Evolutionary conservation across 805 yeast genomes (phyloP), one percentile per base, ranked within the genome.

Genomic region (Ogataea philodendri): DNA sequence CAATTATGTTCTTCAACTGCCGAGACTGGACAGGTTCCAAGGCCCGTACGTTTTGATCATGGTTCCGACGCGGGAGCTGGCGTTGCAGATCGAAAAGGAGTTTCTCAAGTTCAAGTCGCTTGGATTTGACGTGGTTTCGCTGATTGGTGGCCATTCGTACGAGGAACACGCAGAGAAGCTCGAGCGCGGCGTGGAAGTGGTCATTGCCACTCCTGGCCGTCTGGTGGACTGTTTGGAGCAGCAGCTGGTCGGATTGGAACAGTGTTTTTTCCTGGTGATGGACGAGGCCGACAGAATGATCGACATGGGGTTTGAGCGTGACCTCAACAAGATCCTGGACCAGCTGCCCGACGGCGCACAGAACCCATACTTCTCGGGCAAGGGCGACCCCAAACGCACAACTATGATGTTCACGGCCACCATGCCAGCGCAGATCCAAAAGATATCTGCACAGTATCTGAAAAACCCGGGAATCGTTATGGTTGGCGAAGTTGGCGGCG

Each of bases 211-310:
- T 0, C 97, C 98, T 0, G 98, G 98, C 5, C 66, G 97, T 42
- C 64, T 90, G 29, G 70, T 87, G 9, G 98, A 90, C 52, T 78
- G 88, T 41, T 45, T 89, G 11, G 87, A 82, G 37, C 66, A 83
- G 34, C 76, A 78, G n/a, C 64, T 82, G 14, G 41, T 88, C 3
- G 72, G 71, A 1, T 60, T 89, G 21, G 65, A 63, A 24, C 75
- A 76, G 40, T 76, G 95, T 43, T 70, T 70, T 42, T 82, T 78
- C 42, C 61, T 90, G 15, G 81, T 85, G 2, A 69, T 89, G 66
- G 98, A 90, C 63, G 98, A 90, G 61, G 96, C 96, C 2, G 98
- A 90, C 59, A 69, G 89, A 47, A 90, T 90, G 97, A 79, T 90
- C 26, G 96, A 88, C 57, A 72, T 90, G 76, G 97, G 97, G 4